phyloP scores from a whole-genome alignment of 1,139 yeast genomes.

The Kazachstania sp. region DNA sequence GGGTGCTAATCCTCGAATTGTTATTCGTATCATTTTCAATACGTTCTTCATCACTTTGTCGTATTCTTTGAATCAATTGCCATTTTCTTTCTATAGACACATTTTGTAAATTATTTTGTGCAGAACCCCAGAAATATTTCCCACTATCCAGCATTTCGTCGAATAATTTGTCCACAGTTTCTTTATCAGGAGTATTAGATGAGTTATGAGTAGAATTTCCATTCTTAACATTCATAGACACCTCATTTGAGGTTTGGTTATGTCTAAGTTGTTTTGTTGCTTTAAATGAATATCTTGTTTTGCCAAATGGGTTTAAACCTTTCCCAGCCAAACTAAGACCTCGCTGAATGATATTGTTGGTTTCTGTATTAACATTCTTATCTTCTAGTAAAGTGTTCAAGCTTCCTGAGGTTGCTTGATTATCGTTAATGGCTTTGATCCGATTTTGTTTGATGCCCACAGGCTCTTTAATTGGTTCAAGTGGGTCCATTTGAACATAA shows the following conservation, averaged over 20 bases:
- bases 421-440: neutral
- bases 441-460: neutral
- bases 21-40: neutral
- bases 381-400: neutral
- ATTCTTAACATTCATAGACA: neutral
- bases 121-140: conserved; percentile 21
- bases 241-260: neutral
- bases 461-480: neutral
- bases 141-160: conserved; percentile 16
- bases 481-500: too few relatives aligned
- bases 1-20: neutral
- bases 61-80: conserved; percentile 20
- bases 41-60: neutral
- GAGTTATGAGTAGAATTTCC: neutral
- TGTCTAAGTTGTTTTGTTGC: neutral
- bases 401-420: neutral
- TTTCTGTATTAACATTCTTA: neutral
- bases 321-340: neutral
- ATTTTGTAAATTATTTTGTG: conserved; percentile 14
- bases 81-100: conserved; percentile 20
- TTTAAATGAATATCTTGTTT: neutral
- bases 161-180: conserved; percentile 12
- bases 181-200: conserved; percentile 5
- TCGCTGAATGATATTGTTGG: neutral
- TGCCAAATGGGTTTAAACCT: neutral